These are phyloP conservation scores for Trichomonas gallinae DNA, from an alignment of 208 protist species.

Conservation along the genomic window DNA sequence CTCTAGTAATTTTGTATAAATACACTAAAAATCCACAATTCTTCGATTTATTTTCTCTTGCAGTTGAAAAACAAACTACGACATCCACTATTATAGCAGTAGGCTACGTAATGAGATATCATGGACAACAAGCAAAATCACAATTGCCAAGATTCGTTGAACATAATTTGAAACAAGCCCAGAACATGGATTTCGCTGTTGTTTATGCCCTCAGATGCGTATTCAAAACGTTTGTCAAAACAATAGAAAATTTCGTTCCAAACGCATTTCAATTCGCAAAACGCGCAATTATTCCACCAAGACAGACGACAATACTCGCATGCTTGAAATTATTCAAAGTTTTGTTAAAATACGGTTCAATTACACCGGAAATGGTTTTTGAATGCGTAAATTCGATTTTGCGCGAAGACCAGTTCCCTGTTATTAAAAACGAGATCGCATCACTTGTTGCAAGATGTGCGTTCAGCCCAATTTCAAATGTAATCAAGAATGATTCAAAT, in stretches of 20 bases:
- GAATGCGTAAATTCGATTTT: not conserved
- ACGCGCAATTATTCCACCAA: not conserved
- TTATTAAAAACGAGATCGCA: conserved; percentile 1
- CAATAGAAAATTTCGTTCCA: not conserved
- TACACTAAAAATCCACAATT: not conserved
- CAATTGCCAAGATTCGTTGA: not conserved
- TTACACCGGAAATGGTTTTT: not conserved
- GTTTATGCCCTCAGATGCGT: not conserved
- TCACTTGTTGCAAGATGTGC: not conserved
- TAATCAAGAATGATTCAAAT: not conserved
- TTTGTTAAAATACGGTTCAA: not conserved
- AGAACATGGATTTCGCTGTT: not conserved
- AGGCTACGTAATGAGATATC: not conserved
- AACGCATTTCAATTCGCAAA: not conserved
- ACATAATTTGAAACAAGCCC: not conserved
- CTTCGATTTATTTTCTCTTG: not conserved
- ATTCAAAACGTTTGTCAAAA: not conserved
- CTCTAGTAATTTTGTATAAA: not conserved
- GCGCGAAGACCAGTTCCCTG: not conserved
- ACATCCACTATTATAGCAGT: not conserved
- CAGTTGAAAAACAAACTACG: not conserved
- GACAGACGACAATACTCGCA: not conserved
- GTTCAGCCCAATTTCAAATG: not conserved
- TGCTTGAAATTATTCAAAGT: not conserved
- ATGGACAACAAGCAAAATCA: not conserved